Evolutionary conservation across 1,284 basidiomycete species (phyloP).

Genomic region (Phellinidium pouzarii): DNA sequence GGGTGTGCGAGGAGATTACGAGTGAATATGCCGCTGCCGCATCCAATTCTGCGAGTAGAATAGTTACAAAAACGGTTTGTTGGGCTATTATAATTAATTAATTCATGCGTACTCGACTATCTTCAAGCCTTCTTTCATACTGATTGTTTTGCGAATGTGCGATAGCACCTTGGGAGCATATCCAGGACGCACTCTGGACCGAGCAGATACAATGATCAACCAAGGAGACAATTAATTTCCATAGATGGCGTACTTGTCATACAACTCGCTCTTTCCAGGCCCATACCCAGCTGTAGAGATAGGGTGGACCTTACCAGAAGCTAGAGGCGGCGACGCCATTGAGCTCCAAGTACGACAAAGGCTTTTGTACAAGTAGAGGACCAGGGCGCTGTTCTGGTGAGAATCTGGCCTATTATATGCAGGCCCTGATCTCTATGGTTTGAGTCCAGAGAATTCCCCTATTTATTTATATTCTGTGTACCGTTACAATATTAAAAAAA

Average conservation of each 20-base stretch:
- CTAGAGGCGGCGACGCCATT: not conserved
- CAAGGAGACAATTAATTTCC: not conserved
- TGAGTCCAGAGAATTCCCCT: no score
- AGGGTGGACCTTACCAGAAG: conserved; percentile 21
- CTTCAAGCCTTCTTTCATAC: conserved; percentile 19
- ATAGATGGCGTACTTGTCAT: conserved; percentile 22
- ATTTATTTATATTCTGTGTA: no score
- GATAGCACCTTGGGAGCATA: conserved; percentile 25
- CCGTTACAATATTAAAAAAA: no score
- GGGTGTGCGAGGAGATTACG: conserved; percentile 61
- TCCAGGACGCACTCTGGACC: conserved; percentile 22
- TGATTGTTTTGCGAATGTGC: conserved; percentile 20
- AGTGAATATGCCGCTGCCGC: conserved; percentile 77
- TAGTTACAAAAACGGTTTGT: not conserved
- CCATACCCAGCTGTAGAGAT: conserved; percentile 25
- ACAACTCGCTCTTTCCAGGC: conserved; percentile 25
- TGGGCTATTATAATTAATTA: not conserved
- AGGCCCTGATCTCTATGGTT: no score
- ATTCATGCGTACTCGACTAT: conserved; percentile 23
- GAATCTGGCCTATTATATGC: no score
- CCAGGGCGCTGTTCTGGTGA: no score
- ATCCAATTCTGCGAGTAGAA: conserved; percentile 43
- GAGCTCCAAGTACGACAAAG: no score
- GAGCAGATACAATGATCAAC: not conserved
- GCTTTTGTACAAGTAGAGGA: no score